Percentiles rank a stretch among this genome's conserved stretches.
phyloP scores from a whole-genome alignment of 2,329 filamentous ascomycete species.

The Aspergillus sp. region DNA sequence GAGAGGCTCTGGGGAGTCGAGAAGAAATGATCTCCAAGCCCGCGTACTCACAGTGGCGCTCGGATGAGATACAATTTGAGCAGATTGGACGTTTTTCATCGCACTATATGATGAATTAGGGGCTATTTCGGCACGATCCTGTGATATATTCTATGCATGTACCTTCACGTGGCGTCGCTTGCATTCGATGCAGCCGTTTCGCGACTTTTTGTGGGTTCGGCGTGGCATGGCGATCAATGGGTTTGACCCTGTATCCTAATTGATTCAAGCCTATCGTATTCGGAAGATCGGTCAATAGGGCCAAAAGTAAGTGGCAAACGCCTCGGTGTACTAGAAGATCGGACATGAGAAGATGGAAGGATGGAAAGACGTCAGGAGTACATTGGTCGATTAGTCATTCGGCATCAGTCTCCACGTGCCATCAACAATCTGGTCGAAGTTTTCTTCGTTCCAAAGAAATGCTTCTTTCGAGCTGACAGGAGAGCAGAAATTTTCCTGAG shows the following conservation, averaged over 20 bases:
- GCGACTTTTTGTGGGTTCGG: constrained; percentile 36
- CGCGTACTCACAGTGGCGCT: constrained; percentile 14
- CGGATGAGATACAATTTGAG: constrained; percentile 26
- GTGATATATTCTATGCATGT: neutral
- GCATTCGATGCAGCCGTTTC: constrained; percentile 35
- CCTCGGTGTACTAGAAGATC: no score
- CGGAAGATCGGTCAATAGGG: no score
- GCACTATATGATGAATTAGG: constrained; percentile 21
- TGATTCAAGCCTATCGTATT: neutral
- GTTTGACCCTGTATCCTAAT: neutral
- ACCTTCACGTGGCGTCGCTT: constrained; percentile 41
- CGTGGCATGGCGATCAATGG: constrained; percentile 5
- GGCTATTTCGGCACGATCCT: neutral
- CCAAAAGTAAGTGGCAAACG: neutral
- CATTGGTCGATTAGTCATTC: no score
- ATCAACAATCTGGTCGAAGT: no score
- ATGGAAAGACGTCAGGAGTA: no score
- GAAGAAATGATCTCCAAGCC: neutral
- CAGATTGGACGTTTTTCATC: constrained; percentile 32
- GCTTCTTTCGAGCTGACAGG: no score
- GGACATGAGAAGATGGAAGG: no score
- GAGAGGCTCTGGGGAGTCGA: neutral
- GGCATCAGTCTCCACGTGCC: no score
- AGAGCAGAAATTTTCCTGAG: no score
- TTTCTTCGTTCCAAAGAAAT: no score